phyloP scores from a whole-genome alignment of 73 alveolate species.

The Uronychia setigera region DNA sequence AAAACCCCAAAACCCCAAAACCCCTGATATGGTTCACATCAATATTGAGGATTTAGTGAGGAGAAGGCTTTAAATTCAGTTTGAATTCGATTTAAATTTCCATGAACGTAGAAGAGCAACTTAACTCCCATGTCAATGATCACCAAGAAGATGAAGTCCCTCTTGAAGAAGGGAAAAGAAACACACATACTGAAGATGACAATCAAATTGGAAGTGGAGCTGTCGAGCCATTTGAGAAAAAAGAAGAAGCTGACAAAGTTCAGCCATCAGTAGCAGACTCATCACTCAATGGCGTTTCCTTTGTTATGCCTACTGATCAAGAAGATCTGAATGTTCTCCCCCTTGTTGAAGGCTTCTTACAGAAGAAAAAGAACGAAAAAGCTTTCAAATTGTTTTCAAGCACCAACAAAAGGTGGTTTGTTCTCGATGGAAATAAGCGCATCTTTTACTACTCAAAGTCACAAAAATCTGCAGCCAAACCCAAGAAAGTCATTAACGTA shows the following conservation, averaged over 20 bases:
- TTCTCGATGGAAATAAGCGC: neutral
- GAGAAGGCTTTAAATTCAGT: too few relatives aligned
- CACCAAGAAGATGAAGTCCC: neutral
- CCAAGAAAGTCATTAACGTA: neutral
- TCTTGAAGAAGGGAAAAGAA: neutral
- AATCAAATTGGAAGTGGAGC: neutral
- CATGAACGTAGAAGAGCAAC: neutral
- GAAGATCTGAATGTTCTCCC: neutral
- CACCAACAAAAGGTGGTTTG: neutral
- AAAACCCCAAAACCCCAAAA: too few relatives aligned
- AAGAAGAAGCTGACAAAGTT: neutral
- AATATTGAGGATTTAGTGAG: too few relatives aligned
- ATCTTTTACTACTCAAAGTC: neutral
- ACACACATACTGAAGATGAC: neutral
- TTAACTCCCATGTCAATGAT: neutral
- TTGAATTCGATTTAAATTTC: neutral
- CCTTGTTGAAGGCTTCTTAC: neutral
- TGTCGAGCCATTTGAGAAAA: neutral
- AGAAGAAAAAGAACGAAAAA: neutral
- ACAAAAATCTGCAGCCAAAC: neutral
- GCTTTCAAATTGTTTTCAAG: neutral
- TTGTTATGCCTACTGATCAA: neutral
- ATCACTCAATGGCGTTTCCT: neutral
- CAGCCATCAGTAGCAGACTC: neutral
- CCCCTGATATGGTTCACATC: too few relatives aligned